Evolutionary conservation across 2,329 filamentous ascomycete species (phyloP).

Genomic region (Fusarium sp.): DNA sequence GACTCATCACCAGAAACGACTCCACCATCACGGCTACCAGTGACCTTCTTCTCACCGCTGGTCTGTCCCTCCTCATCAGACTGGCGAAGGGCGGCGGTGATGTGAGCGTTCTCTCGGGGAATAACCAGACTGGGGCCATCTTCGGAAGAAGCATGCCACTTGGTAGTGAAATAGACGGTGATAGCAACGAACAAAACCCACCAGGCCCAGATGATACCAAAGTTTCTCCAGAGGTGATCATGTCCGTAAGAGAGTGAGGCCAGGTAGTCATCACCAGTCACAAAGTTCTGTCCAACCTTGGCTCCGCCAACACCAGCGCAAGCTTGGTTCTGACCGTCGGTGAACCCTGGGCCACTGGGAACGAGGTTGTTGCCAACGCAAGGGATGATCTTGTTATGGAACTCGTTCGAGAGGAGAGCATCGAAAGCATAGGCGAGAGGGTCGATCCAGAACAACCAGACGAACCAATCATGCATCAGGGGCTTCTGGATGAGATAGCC

Average conservation of each 20-base stretch:
- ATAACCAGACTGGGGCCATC: conserved; percentile 70
- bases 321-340: conserved; percentile 60
- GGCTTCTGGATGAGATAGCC: conserved; percentile 75
- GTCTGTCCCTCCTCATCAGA: conserved; percentile 66
- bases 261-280: conserved; percentile 73
- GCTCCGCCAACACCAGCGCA: conserved; percentile 74
- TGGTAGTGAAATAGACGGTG: conserved; percentile 70
- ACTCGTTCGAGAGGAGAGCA: conserved; percentile 78
- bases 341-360: conserved; percentile 65
- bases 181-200: conserved; percentile 72
- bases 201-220: conserved; percentile 74
- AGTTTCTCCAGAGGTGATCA: conserved; percentile 70
- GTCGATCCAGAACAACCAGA: conserved; percentile 76
- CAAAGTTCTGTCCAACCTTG: conserved; percentile 60
- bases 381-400: conserved; percentile 68
- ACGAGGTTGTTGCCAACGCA: conserved; percentile 67
- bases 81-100: conserved; percentile 49
- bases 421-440: conserved; percentile 80
- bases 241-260: conserved; percentile 67
- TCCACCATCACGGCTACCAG: conserved; percentile 19
- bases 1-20: conserved; percentile 32
- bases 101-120: conserved; percentile 70
- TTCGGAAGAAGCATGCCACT: conserved; percentile 69
- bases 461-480: conserved; percentile 75
- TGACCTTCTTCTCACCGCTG: conserved; percentile 41